Percentiles rank a stretch among this genome's conserved stretches.
phyloP scores from a whole-genome alignment of 805 yeast genomes.

The Candida dajiaensis region DNA sequence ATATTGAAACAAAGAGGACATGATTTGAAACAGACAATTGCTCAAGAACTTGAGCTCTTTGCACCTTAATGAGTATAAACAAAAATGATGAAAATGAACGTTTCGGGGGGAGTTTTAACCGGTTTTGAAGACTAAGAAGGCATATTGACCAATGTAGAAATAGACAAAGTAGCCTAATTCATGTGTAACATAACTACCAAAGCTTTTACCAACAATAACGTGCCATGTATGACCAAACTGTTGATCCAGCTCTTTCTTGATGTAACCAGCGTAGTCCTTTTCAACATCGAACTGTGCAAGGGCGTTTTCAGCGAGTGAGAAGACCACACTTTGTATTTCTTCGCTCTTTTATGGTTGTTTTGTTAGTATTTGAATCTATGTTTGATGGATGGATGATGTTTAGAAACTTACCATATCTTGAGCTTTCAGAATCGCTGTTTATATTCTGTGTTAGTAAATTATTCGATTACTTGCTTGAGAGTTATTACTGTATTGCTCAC shows the following conservation, averaged over 20 bases:
- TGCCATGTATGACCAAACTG: slow-evolving; percentile 73
- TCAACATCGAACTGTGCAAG: slow-evolving; percentile 38
- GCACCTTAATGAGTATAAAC: neutral
- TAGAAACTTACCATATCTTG: slow-evolving; percentile 22
- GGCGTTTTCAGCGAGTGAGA: slow-evolving; percentile 42
- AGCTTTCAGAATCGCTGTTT: slow-evolving; percentile 23
- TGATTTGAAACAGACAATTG: neutral
- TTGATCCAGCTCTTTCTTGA: slow-evolving; percentile 62
- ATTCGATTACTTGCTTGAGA: no score
- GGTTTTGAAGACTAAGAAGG: slow-evolving; percentile 66
- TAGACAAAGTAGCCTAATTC: slow-evolving; percentile 69
- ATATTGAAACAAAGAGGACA: neutral
- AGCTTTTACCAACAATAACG: slow-evolving; percentile 72
- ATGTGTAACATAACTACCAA: slow-evolving; percentile 76
- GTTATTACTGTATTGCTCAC: no score
- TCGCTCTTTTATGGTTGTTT: slow-evolving; percentile 24
- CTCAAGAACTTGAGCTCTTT: slow-evolving; percentile 1
- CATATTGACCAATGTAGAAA: slow-evolving; percentile 63
- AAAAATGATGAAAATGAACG: neutral
- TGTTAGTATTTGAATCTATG: neutral
- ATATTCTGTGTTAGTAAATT: neutral
- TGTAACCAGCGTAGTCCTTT: slow-evolving; percentile 57
- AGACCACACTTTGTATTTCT: slow-evolving; percentile 45
- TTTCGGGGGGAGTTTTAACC: slow-evolving; percentile 38
- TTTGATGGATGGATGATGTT: neutral